Conservation (phyloP, 2,329 filamentous ascomycete species). For the Rhinocladiella similis region DNA sequence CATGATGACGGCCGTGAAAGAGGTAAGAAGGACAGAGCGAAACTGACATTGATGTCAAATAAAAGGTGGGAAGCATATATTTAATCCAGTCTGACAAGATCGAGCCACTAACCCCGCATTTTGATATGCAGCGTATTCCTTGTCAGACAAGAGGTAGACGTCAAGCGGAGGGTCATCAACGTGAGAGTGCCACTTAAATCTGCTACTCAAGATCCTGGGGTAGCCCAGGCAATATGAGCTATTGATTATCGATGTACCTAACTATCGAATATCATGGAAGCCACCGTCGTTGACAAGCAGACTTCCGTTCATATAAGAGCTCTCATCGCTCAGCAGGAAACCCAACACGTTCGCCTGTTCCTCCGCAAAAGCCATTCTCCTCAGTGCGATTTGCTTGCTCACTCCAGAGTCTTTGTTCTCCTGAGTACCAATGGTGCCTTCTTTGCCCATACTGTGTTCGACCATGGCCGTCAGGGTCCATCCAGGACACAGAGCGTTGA, state of each 20-base stretch:
- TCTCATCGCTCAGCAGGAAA: conserved; percentile 24
- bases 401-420: conserved; percentile 19
- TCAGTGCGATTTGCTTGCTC: conserved; percentile 15
- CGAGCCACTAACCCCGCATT: too few species aligned
- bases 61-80: too few species aligned
- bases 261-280: conserved; percentile 24
- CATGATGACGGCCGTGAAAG: not conserved
- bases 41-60: not conserved
- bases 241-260: not conserved
- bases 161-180: too few species aligned
- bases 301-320: conserved; percentile 23
- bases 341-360: conserved; percentile 24
- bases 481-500: conserved; percentile 24
- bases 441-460: conserved; percentile 20
- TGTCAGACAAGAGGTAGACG: too few species aligned
- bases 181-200: too few species aligned
- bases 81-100: not conserved
- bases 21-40: not conserved
- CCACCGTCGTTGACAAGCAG: conserved; percentile 21
- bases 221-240: not conserved
- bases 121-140: too few species aligned
- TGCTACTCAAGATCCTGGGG: too few species aligned
- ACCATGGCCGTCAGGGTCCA: conserved; percentile 25
- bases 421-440: conserved; percentile 20
- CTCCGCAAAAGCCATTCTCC: conserved; percentile 22